Evolutionary conservation across 2,329 filamentous ascomycete genomes (phyloP).

Genomic region (Endoconidiophora laricicola): DNA sequence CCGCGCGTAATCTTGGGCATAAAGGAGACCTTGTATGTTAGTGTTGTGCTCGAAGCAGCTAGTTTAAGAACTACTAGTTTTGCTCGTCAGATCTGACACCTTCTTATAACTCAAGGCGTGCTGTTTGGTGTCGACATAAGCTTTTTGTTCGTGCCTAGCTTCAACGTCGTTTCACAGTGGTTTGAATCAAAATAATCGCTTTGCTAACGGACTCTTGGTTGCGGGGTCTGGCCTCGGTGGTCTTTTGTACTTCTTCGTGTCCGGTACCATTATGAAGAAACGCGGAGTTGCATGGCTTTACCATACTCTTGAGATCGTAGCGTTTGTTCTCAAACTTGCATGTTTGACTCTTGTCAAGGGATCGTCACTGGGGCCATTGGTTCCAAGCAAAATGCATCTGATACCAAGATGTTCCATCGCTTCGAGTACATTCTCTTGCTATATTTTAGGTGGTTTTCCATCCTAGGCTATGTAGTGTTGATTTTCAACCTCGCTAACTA

Average conservation of each 20-base stretch:
- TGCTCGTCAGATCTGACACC: slow-evolving; percentile 51
- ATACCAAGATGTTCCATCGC: slow-evolving; percentile 42
- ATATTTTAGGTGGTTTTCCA: slow-evolving; percentile 51
- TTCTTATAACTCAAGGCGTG: slow-evolving; percentile 59
- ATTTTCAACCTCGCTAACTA: slow-evolving; percentile 64
- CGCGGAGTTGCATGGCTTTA: slow-evolving; percentile 52
- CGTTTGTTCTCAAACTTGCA: slow-evolving; percentile 45
- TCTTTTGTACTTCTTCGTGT: slow-evolving; percentile 47
- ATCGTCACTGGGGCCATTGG: slow-evolving; percentile 56
- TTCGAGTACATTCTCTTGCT: slow-evolving; percentile 48
- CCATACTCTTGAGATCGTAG: slow-evolving; percentile 45
- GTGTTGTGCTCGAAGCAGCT: slow-evolving; percentile 44
- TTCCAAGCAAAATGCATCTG: slow-evolving; percentile 49
- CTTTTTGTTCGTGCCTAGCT: slow-evolving; percentile 53
- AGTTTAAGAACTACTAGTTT: slow-evolving; percentile 58
- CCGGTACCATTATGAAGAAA: slow-evolving; percentile 49
- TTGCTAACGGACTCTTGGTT: slow-evolving; percentile 48
- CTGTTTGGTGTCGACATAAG: slow-evolving; percentile 68
- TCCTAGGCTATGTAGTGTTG: slow-evolving; percentile 61
- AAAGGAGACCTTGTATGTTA: slow-evolving; percentile 44
- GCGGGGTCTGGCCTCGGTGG: slow-evolving; percentile 64
- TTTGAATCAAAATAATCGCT: slow-evolving; percentile 51
- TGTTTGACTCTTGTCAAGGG: slow-evolving; percentile 46
- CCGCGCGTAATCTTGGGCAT: slow-evolving; percentile 45
- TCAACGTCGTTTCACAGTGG: slow-evolving; percentile 57